Evolutionary conservation across 1,284 basidiomycete species (phyloP).

Genomic region (Ceratobasidium sp.): DNA sequence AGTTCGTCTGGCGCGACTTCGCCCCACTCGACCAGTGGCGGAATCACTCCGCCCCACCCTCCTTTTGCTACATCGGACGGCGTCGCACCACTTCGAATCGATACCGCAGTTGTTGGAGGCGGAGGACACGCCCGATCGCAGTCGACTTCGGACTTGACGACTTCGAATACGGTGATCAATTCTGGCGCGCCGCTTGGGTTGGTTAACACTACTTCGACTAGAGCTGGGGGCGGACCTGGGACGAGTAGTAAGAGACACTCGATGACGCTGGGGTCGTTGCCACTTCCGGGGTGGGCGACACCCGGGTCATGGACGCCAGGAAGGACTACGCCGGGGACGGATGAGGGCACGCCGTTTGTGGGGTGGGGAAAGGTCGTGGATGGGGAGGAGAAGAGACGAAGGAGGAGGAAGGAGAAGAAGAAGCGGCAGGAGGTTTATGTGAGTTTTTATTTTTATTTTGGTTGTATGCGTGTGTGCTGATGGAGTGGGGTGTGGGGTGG

Average conservation of each 20-base stretch:
- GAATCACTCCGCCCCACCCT: constrained; percentile 25
- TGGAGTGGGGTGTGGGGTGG: background rate
- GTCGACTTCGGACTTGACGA: constrained; percentile 13
- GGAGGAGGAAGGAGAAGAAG: constrained; percentile 69
- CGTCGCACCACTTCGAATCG: background rate
- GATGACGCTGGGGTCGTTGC: constrained; percentile 29
- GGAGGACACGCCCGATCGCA: constrained; percentile 9
- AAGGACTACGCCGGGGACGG: constrained; percentile 49
- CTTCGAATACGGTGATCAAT: background rate
- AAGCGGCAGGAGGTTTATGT: constrained; percentile 85
- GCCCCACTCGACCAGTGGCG: constrained; percentile 7
- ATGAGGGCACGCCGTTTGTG: constrained; percentile 32
- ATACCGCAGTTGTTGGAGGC: background rate
- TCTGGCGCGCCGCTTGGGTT: constrained; percentile 1
- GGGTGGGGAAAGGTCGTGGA: constrained; percentile 52
- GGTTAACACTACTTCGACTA: background rate
- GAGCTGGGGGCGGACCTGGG: too few relatives aligned
- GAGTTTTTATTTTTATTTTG: constrained; percentile 54
- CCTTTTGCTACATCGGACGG: background rate
- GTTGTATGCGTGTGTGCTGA: constrained; percentile 1
- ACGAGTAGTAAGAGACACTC: constrained; percentile 9
- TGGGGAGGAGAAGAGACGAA: constrained; percentile 61
- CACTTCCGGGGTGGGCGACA: constrained; percentile 48
- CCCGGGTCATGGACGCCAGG: constrained; percentile 52
- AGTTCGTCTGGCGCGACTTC: constrained; percentile 23